Percentiles rank a stretch among this genome's conserved stretches.
Conservation (phyloP, 2,329 filamentous ascomycete species). For the Fusarium sp. region DNA sequence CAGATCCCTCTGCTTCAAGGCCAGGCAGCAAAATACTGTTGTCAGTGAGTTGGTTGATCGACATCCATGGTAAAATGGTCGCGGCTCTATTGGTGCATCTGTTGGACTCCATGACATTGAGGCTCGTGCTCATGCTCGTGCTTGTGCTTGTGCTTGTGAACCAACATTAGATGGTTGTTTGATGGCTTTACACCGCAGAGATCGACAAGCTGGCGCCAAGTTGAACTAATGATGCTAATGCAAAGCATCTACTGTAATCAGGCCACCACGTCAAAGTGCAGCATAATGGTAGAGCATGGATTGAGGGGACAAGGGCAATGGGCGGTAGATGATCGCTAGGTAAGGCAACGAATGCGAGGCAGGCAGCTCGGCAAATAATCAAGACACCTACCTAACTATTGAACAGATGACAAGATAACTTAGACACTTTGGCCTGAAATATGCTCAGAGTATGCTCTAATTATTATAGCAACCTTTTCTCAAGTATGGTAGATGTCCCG, state of each 20-base stretch:
- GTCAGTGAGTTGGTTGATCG: constrained; percentile 18
- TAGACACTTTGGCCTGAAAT: too few relatives aligned
- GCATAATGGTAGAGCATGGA: constrained; percentile 2
- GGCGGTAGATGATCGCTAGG: constrained; percentile 1
- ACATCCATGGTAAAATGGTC: constrained; percentile 11
- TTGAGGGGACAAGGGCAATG: background rate
- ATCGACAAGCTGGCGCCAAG: constrained; percentile 7
- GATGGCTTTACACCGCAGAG: constrained; percentile 22
- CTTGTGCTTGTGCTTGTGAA: constrained; percentile 30
- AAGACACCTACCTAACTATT: too few relatives aligned
- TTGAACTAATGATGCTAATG: constrained; percentile 22
- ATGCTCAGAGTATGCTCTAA: too few relatives aligned
- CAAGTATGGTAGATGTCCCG: too few relatives aligned
- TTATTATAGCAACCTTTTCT: too few relatives aligned
- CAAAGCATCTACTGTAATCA: constrained; percentile 27
- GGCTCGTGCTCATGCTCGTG: constrained; percentile 31
- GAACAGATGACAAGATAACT: too few relatives aligned
- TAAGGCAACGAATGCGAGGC: too few relatives aligned
- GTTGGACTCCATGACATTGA: constrained; percentile 18
- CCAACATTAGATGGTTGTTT: constrained; percentile 21
- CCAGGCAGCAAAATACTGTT: constrained; percentile 39
- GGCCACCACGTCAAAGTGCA: constrained; percentile 34
- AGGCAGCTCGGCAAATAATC: too few relatives aligned
- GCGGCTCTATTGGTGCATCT: constrained; percentile 23
- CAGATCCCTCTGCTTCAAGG: constrained; percentile 11